phyloP scores from a whole-genome alignment of 257 asterid species.

The Jacaranda copaia region DNA sequence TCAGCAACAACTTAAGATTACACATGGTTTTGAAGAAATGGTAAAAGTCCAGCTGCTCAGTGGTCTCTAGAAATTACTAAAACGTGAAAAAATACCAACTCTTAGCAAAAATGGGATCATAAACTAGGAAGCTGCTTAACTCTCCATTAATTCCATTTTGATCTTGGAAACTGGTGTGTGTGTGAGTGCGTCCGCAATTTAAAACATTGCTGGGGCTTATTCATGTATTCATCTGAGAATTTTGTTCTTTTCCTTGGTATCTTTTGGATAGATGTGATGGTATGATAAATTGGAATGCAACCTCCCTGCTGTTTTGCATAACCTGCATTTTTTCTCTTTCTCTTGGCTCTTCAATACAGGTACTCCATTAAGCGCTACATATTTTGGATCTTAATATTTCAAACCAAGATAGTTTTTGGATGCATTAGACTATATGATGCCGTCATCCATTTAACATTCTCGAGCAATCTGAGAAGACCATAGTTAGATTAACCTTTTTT shows the following conservation, averaged over 20 bases:
- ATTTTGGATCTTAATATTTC: constrained; percentile 22
- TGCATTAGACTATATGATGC: neutral
- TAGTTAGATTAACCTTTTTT: constrained; percentile 13
- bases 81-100: no score
- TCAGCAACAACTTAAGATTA: no score
- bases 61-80: neutral
- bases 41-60: neutral
- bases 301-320: neutral
- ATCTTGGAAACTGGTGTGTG: neutral
- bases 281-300: neutral
- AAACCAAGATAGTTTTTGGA: constrained; percentile 9
- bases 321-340: neutral
- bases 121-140: no score
- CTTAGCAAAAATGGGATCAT: no score
- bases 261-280: neutral
- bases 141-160: no score
- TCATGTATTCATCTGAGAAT: neutral
- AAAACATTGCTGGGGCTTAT: neutral
- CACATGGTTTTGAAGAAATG: no score
- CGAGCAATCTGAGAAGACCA: constrained; percentile 29
- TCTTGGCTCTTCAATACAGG: constrained; percentile 32
- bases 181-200: neutral
- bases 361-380: constrained; percentile 13
- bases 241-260: neutral
- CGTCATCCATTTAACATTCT: constrained; percentile 21